Base-by-base conservation (phyloP, 2,329 filamentous ascomycete genomes). In the Tolypocladium cylindrosporum region DNA sequence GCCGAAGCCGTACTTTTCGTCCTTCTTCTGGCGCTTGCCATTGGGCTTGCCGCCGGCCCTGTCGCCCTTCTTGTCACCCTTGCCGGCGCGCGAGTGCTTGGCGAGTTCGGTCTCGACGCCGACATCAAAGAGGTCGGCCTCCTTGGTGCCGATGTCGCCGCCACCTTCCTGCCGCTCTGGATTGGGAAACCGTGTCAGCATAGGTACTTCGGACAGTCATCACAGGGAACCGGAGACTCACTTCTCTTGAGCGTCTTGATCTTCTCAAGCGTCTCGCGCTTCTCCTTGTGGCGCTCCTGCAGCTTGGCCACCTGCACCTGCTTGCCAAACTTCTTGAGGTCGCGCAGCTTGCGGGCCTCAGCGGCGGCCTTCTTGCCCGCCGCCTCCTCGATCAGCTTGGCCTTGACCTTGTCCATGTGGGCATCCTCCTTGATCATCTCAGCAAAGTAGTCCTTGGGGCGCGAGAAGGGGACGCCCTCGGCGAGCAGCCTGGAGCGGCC, bases 391-490 rank as follows among this genome's bases (percentile, higher is more conserved):
- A 96, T 82, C 67, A 97, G 79, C 81, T 95, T 96, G 68, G 87
- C 85, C 80, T 95, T 95, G 71, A 99, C 90, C 80, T 90, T 92
- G 71, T 90, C 90, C 94, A 99, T 99, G 74, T 97, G 94, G 67
- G 95, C 93, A 71, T 99, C 94, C 68, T 88, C 90, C 84, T 97
- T 97, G 68, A 97, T 87, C 92, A 97, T 99, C 80, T 99, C 94
- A 51, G 94, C 94, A 67, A 99, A 99, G 77, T 96, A 99, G 76
- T 99, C 94, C 58, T 84, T 87, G 4, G 94, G 94, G 11, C 94
- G 84, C 36, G 90, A 88, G 75, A 99, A 99, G 8, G 89, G 84
- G 1, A 93, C 82, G 10, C 88, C 88, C 73, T 97, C 93, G 62
- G 88, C 86, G 69, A 89, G 88, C 31, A 99, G 80, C 61, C 86